These are phyloP conservation scores for Penicillium sp. DNA, from an alignment of 2,329 filamentous ascomycete species.

Conservation along the genomic window DNA sequence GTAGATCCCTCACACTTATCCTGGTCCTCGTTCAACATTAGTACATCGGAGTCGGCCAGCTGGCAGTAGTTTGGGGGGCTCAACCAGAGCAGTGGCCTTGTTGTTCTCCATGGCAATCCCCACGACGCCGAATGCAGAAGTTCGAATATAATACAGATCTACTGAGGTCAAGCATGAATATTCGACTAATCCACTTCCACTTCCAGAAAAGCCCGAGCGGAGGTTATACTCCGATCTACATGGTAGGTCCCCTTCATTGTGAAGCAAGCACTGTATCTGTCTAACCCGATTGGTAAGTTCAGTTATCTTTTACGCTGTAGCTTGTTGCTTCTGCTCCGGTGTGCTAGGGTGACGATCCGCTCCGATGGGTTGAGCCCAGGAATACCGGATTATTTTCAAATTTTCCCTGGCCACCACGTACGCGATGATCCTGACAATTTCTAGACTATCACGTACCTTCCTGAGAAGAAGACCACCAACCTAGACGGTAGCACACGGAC, in stretches of 20 bases:
- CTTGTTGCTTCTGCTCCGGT: background rate
- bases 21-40: constrained; percentile 6
- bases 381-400: background rate
- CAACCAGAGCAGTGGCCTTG: constrained; percentile 16
- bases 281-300: background rate
- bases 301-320: background rate
- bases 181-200: background rate
- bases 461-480: background rate
- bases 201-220: background rate
- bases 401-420: background rate
- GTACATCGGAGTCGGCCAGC: constrained; percentile 15
- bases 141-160: background rate
- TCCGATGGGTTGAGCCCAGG: background rate
- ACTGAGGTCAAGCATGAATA: too few relatives aligned
- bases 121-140: constrained; percentile 1
- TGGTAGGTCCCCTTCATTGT: background rate
- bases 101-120: constrained; percentile 22
- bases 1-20: background rate
- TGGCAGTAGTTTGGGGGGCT: constrained; percentile 13
- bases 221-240: background rate
- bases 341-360: background rate
- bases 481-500: background rate
- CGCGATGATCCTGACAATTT: background rate
- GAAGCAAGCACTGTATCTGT: background rate
- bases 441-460: background rate